Evolutionary conservation across 2,329 filamentous ascomycete genomes (phyloP).

Genomic region (Fusarium citri): DNA sequence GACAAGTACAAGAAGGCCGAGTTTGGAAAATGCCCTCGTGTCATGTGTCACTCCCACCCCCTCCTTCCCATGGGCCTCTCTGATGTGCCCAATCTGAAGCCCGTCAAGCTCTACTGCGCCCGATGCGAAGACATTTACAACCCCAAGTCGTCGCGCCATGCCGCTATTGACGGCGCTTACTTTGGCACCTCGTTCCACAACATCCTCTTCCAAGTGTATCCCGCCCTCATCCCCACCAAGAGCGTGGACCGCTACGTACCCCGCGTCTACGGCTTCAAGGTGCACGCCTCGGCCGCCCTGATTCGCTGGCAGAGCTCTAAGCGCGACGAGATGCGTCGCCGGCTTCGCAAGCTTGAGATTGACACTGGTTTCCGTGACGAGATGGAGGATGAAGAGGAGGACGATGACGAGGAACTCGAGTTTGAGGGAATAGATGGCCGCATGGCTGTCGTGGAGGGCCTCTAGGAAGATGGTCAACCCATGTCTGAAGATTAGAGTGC

Average conservation of each 20-base stretch:
- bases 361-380: conserved; percentile 84
- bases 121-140: conserved; percentile 99
- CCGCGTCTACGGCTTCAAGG: conserved; percentile 92
- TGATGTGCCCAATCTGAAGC: conserved; percentile 86
- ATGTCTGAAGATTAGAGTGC: conserved; percentile 2
- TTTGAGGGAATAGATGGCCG: conserved; percentile 53
- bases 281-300: conserved; percentile 88
- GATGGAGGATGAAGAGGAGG: conserved; percentile 72
- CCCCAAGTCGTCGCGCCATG: conserved; percentile 95
- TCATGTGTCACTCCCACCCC: conserved; percentile 93
- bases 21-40: conserved; percentile 97
- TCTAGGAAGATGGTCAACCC: conserved; percentile 23
- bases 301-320: conserved; percentile 90
- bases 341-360: conserved; percentile 77
- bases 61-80: conserved; percentile 95
- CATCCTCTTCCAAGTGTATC: conserved; percentile 98
- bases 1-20: conserved; percentile 99
- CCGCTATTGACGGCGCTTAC: conserved; percentile 95
- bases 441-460: conserved; percentile 46
- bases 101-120: conserved; percentile 96
- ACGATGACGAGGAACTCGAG: conserved; percentile 63
- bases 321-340: conserved; percentile 83
- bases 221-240: conserved; percentile 87
- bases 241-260: conserved; percentile 87
- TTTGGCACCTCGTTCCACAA: conserved; percentile 99